Evolutionary conservation across 371 early-diverging fungal genomes (phyloP), one percentile per base, ranked within the genome.

Genomic region (Chytridiales sp.): DNA sequence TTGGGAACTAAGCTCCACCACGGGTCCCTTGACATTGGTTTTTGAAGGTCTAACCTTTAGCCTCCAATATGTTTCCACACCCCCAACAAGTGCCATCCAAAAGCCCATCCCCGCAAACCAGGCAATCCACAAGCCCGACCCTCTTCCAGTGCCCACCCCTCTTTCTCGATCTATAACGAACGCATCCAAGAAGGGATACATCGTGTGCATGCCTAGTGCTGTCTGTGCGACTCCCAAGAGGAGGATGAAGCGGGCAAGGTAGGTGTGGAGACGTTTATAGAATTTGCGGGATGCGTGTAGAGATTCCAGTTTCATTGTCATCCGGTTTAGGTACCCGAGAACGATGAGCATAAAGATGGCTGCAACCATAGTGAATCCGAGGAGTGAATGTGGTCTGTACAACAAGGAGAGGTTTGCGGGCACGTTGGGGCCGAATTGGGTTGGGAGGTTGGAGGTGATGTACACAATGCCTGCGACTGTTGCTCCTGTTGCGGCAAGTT

Each of bases 141-240:
- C 61, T 9, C 63, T 47, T 15, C 39, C 47, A 4, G 32, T 31
- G 40, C 34, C 27, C 17, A n/a, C 22, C n/a, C n/a, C n/a, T n/a
- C n/a, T n/a, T n/a, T n/a, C n/a, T n/a, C n/a, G 38, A n/a, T 38
- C 38, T 11, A 38, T 11, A 21, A 43, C 36, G 26, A 58, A 50
- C 1, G 59, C 39, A 22, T 66, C 66, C 19, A 35, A 39, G 41
- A 35, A 55, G 13, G 74, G 74, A 42, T 58, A 74, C 43, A 74
- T 36, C 21, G 59, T 70, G 36, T 68, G 32, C 31, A 74, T 47
- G 27, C 74, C 74, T 17, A 74, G 57, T 0, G 43, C 62, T 19
- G 61, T 60, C 42, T 74, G 74, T n/a, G 51, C 51, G 44, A 64
- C 47, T 31, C 70, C 42, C 9, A 32, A 43, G 17, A 66, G 47